phyloP scores from a whole-genome alignment of 2,329 filamentous ascomycete species.

The Hymenoscyphus albidus region DNA sequence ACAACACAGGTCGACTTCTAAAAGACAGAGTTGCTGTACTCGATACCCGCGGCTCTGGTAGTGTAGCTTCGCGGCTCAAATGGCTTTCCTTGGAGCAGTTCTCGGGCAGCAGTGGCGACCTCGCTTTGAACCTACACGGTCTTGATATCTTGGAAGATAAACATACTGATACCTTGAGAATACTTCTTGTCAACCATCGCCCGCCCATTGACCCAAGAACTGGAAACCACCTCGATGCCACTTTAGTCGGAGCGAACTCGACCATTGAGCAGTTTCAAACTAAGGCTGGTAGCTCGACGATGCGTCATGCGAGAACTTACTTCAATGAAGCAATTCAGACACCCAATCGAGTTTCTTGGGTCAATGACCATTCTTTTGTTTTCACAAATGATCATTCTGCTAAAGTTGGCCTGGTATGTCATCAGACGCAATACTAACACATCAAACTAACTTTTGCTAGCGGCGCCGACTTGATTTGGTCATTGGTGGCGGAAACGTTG shows the following conservation, averaged over 20 bases:
- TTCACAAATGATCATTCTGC: slow-evolving; percentile 38
- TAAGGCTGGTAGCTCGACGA: slow-evolving; percentile 22
- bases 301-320: slow-evolving; percentile 36
- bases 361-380: slow-evolving; percentile 35
- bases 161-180: slow-evolving; percentile 25
- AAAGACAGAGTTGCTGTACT: slow-evolving; percentile 28
- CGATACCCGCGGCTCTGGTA: slow-evolving; percentile 26
- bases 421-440: slow-evolving; percentile 5
- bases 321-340: slow-evolving; percentile 33
- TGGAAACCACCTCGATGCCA: slow-evolving; percentile 33
- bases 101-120: slow-evolving; percentile 27
- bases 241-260: slow-evolving; percentile 35
- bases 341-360: slow-evolving; percentile 37
- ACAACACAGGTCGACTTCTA: slow-evolving; percentile 25
- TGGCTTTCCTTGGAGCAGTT: slow-evolving; percentile 27
- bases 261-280: slow-evolving; percentile 38
- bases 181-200: slow-evolving; percentile 37
- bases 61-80: slow-evolving; percentile 22
- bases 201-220: slow-evolving; percentile 34
- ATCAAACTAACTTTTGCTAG: slow-evolving; percentile 15
- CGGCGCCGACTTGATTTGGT: slow-evolving; percentile 29
- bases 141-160: slow-evolving; percentile 33
- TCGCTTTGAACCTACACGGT: slow-evolving; percentile 34
- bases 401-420: slow-evolving; percentile 31
- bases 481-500: slow-evolving; percentile 32